Base-by-base conservation (phyloP, 2,329 filamentous ascomycete species). In the Exophiala xenobiotica region DNA sequence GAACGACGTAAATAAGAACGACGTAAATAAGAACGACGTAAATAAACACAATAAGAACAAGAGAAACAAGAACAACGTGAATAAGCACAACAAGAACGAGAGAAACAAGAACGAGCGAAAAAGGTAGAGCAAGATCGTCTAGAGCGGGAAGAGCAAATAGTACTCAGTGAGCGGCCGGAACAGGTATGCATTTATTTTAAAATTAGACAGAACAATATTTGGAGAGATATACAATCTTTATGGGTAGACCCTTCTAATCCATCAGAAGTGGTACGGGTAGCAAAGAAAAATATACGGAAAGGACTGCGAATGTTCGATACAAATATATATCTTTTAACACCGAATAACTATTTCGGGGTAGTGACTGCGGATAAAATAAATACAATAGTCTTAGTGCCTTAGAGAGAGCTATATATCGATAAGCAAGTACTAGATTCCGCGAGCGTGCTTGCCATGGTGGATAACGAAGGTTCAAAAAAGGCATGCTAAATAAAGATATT, bases 261-360 rank as follows among this genome's bases (percentile, higher is more conserved):
- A 12, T 38, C 33, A 14, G n/a, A 38, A 8, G 33, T 38, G 12
- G 33, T 14, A 18, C 12, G 33, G 18, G 33, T 42, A 19, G 42
- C 42, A 22, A 19, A n/a, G 29, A 45, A 45, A 18, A 33, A 45
- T 35, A 45, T 45, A 18, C 11, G 42, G 33, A 45, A 45, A 18
- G 9, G 18, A 27, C 14, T 45, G n/a, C 23, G 29, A n/a, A 14
- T 45, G 19, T 33, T 45, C 18, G 42, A 45, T 23, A 45, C 42
- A 6, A 45, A 35, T 18, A n/a, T 45, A 14, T 12, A 35, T 18
- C 11, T 45, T 11, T 24, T 45, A 12, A 45, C 42, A 9, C 42
- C 42, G 18, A 6, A 19, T 7, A 45, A 31, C 24, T 45, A 18
- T 33, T 45, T 45, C 29, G 42, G 33, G 18, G 42, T 14, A 8